Evolutionary conservation across 1,284 basidiomycete genomes (phyloP), one percentile per base, ranked within the genome.

Genomic region (Apiotrichum siamense): DNA sequence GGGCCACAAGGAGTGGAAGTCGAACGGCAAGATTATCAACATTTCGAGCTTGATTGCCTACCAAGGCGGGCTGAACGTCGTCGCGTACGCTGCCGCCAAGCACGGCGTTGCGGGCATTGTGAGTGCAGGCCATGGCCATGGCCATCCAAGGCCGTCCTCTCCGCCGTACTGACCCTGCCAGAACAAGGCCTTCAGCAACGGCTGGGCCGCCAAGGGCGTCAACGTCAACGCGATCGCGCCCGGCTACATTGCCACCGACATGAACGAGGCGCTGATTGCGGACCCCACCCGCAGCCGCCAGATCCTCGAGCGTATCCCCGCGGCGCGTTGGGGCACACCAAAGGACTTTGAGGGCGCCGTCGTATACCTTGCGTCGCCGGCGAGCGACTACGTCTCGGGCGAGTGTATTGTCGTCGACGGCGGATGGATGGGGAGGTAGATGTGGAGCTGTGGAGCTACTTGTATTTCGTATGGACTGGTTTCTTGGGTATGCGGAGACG

Each of bases 301-400:
- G 75, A 94, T 97, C 66, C 83, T 87, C 51, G 91, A 94, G 68
- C 83, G 91, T 50, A 94, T 93, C 60, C 90, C 90, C n/a, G 86
- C 87, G 7, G 86, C 84, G 18, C 78, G 92, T 54, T 97, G 93
- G 93, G 93, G 89, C 33, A 75, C 80, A 27, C 89, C 92, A 2
- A 77, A 77, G 38, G 92, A 97, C 76, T 93, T 97, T 75, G 88
- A 87, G 29, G 92, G 92, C 7, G 87, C 89, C 0, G 75, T 88
- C 47, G 82, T 96, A n/a, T 97, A 89, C 76, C 82, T 97, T 31
- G 87, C 91, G 6, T 88, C 86, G 60, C 75, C 75, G 40, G 92
- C 90, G 1, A 88, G 86, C 63, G 83, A 89, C 71, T 97, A 96
- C 66, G 83, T 97, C 18, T 89, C 84, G 57, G 93, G 93, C 39